These are phyloP conservation scores for Epicoccum nigrum DNA, from an alignment of 2,329 filamentous ascomycete genomes.

Conservation along the genomic window DNA sequence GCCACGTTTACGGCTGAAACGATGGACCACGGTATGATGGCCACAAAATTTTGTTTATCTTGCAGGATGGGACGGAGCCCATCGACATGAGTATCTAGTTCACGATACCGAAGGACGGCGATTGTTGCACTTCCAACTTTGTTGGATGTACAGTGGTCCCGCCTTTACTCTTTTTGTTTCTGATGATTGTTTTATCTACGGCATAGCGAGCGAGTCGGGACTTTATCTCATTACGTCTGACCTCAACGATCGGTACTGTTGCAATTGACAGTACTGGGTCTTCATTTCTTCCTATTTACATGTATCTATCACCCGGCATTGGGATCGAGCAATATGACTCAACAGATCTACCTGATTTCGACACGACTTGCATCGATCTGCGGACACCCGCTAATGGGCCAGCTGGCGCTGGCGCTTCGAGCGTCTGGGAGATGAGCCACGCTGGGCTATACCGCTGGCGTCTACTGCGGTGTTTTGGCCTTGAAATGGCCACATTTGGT, in stretches of 20 bases:
- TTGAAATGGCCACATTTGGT: conserved; percentile 7
- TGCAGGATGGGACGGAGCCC: conserved; percentile 10
- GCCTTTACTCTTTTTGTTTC: conserved; percentile 26
- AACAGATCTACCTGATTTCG: conserved; percentile 9
- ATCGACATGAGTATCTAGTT: conserved; percentile 14
- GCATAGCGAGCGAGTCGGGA: conserved; percentile 46
- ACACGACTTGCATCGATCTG: conserved; percentile 11
- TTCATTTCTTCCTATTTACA: conserved; percentile 7
- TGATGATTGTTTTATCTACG: conserved; percentile 46
- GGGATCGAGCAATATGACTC: conserved; percentile 16
- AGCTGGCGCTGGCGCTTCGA: conserved; percentile 2
- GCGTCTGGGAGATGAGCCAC: conserved; percentile 1
- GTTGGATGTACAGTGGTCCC: conserved; percentile 18
- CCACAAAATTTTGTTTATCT: conserved; percentile 19
- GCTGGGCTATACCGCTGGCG: background rate
- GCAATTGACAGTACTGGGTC: conserved; percentile 6
- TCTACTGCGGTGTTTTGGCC: conserved; percentile 4
- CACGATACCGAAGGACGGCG: conserved; percentile 11
- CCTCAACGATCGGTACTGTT: conserved; percentile 15
- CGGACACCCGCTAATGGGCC: background rate
- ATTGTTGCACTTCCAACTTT: conserved; percentile 9
- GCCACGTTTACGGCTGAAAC: conserved; percentile 33
- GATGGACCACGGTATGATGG: conserved; percentile 37
- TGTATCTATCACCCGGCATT: conserved; percentile 26
- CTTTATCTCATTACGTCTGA: conserved; percentile 22